Evolutionary conservation across 495 filamentous ascomycete genomes (phyloP).

Genomic region (Xylaria sp.): DNA sequence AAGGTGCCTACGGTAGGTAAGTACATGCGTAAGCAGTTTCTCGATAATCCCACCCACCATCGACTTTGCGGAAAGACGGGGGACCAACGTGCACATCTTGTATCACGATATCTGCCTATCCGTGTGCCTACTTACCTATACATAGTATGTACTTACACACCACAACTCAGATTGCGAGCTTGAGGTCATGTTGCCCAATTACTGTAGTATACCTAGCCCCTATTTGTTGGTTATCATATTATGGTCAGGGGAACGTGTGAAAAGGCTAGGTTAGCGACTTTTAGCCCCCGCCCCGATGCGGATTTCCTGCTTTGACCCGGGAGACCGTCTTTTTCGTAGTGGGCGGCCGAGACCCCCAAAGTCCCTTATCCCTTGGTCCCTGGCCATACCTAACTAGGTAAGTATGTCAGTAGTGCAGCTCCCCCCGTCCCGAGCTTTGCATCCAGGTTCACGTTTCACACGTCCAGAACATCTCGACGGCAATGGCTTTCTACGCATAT

Average conservation of each 20-base stretch:
- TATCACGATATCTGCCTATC: neutral
- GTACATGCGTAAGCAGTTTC: no score
- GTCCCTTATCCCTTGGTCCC: no score
- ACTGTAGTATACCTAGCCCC: no score
- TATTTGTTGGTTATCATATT: neutral
- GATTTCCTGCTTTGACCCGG: neutral
- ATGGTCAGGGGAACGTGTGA: neutral
- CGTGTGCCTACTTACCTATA: no score
- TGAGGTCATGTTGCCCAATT: neutral
- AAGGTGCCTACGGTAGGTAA: no score
- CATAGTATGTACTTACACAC: no score
- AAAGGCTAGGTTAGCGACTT: neutral
- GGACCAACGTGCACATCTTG: neutral
- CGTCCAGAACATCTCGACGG: neutral
- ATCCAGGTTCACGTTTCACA: neutral
- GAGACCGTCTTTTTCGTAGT: slow-evolving; percentile 14
- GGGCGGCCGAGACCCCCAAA: slow-evolving; percentile 1
- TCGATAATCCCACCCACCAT: slow-evolving; percentile 9
- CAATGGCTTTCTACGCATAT: neutral
- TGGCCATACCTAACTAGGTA: no score
- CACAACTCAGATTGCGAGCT: no score
- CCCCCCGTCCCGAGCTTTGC: neutral
- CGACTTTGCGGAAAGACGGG: neutral
- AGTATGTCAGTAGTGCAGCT: no score
- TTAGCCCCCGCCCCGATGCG: neutral